Evolutionary conservation across 352 stramenopile species (phyloP).

Genomic region (Globisporangium splendens): DNA sequence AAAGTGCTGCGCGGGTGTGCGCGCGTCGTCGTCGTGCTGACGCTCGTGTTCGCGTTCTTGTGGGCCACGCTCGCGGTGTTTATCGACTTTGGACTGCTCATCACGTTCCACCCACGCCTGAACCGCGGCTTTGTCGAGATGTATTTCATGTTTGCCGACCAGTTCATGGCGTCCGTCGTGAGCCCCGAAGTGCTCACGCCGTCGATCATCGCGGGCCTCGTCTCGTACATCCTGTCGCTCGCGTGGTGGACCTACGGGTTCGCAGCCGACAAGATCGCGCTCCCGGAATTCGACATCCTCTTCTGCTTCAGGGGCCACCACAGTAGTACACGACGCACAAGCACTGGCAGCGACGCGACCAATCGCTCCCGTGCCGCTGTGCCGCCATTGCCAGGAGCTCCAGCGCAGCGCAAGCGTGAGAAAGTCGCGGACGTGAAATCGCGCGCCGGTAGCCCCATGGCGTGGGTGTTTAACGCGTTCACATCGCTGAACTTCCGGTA

Average conservation of each 20-base stretch:
- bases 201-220: constrained; percentile 39
- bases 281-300: constrained; percentile 42
- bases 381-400: not conserved
- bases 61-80: constrained; percentile 50
- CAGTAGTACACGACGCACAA: constrained; percentile 23
- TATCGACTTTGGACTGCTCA: constrained; percentile 61
- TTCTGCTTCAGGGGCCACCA: constrained; percentile 23
- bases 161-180: constrained; percentile 52
- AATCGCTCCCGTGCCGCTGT: not conserved
- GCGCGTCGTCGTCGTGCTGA: not conserved
- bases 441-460: constrained; percentile 16
- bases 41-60: constrained; percentile 32
- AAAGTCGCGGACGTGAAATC: not conserved
- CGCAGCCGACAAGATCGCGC: constrained; percentile 37
- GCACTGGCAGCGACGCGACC: constrained; percentile 13
- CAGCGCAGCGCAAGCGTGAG: constrained; percentile 5
- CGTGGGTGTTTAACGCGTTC: constrained; percentile 40
- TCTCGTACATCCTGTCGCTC: constrained; percentile 38
- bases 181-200: constrained; percentile 56
- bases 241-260: constrained; percentile 43
- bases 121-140: constrained; percentile 63
- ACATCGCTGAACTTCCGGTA: constrained; percentile 25
- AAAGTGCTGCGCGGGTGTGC: constrained; percentile 4
- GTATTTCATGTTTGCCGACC: constrained; percentile 55
- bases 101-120: constrained; percentile 59